A percentile compares a stretch with the other conserved stretches of the same genome.
These are phyloP conservation scores for Dendrobium officinale DNA, from an alignment of 106 monocot species.

Conservation along the genomic window DNA sequence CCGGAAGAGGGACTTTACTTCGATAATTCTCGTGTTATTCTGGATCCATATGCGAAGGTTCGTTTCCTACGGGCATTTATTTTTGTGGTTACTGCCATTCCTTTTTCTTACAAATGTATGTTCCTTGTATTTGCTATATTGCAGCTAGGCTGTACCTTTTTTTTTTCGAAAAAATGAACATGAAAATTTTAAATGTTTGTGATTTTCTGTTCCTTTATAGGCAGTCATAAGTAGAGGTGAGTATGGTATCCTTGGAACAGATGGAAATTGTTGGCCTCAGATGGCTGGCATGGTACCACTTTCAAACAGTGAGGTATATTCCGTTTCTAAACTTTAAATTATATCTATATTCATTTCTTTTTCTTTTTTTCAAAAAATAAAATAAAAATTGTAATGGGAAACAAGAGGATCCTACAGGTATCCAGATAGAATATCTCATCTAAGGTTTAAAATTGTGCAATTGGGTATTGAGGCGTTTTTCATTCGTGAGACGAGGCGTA, in stretches of 20 bases:
- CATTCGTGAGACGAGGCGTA: no score
- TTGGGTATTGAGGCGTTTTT: no score
- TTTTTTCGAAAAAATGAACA: background rate
- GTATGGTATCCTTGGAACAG: conserved; percentile 56
- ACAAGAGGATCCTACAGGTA: no score
- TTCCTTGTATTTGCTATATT: background rate
- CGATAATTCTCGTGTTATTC: conserved; percentile 51
- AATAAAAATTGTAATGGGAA: no score
- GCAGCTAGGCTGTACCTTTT: background rate
- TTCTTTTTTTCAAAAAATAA: background rate
- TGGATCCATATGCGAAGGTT: conserved; percentile 98
- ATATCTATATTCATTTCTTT: background rate
- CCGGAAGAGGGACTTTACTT: conserved; percentile 59
- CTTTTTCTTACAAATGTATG: background rate
- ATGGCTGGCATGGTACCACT: conserved; percentile 84
- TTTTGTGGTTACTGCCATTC: background rate
- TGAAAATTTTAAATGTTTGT: background rate
- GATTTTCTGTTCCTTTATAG: conserved; percentile 21
- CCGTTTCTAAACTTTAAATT: background rate
- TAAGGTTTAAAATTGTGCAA: no score
- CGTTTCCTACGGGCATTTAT: background rate
- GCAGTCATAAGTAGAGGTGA: conserved; percentile 68
- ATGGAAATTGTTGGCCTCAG: conserved; percentile 82
- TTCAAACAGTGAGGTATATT: conserved; percentile 32
- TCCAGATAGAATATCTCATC: no score